phyloP scores from a whole-genome alignment of 108 stramenopile genomes.

The Schizochytrium sp. region DNA sequence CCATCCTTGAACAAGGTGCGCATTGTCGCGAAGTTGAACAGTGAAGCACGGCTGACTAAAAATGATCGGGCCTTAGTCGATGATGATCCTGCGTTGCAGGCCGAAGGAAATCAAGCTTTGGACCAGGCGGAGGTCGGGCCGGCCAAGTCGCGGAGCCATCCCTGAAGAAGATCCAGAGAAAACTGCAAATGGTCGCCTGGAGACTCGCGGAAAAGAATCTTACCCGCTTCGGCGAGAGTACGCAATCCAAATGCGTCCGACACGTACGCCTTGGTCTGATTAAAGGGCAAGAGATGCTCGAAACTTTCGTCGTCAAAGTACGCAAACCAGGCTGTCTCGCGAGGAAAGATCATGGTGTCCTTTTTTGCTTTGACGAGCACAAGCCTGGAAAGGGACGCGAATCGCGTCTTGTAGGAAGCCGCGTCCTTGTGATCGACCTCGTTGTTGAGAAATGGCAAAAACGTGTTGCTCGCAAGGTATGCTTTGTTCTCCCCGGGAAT shows the following conservation, averaged over 20 bases:
- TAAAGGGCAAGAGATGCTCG: conserved; percentile 39
- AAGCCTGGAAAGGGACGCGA: conserved; percentile 45
- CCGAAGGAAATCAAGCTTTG: not conserved
- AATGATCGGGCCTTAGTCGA: too few species aligned
- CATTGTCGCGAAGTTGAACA: too few species aligned
- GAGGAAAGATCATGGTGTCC: conserved; percentile 67
- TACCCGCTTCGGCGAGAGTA: conserved; percentile 54
- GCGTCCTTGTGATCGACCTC: conserved; percentile 40
- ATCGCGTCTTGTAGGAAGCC: conserved; percentile 46
- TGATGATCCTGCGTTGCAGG: too few species aligned
- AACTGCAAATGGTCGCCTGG: conserved; percentile 64
- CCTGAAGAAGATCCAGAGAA: not conserved
- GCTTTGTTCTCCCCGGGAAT: conserved; percentile 27
- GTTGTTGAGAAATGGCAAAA: conserved; percentile 61
- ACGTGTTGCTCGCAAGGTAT: conserved; percentile 46
- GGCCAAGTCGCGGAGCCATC: not conserved
- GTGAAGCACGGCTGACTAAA: too few species aligned
- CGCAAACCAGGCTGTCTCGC: conserved; percentile 66
- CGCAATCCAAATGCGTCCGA: conserved; percentile 60
- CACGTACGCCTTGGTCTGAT: conserved; percentile 58
- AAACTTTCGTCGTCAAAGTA: conserved; percentile 51
- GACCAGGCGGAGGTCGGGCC: not conserved
- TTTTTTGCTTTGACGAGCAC: conserved; percentile 57
- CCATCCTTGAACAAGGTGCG: too few species aligned
- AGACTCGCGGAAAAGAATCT: conserved; percentile 51